These are phyloP conservation scores for Kwoniella pini DNA, from an alignment of 768 basidiomycete genomes.

Conservation along the genomic window DNA sequence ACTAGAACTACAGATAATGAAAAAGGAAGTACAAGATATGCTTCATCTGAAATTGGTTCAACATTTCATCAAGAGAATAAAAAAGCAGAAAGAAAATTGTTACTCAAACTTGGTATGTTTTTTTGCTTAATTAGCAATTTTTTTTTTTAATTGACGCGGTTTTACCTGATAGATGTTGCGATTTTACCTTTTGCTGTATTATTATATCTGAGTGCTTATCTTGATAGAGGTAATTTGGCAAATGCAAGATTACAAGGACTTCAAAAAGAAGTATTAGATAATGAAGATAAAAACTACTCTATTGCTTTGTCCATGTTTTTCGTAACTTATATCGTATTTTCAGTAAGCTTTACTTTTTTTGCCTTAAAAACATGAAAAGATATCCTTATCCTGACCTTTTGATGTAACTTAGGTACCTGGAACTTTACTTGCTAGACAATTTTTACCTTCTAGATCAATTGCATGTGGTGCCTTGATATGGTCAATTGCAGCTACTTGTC, in stretches of 20 bases:
- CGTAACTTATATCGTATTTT: conserved; percentile 53
- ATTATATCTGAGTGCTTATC: conserved; percentile 56
- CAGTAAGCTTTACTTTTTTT: conserved; percentile 8
- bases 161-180: conserved; percentile 36
- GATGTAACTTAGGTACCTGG: conserved; percentile 57
- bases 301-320: conserved; percentile 53
- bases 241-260: conserved; percentile 55
- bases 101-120: conserved; percentile 45
- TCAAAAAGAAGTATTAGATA: conserved; percentile 45
- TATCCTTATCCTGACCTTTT: too few species aligned
- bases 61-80: conserved; percentile 23
- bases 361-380: too few species aligned
- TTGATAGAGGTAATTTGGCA: conserved; percentile 56
- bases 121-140: neutral
- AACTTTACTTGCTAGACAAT: conserved; percentile 53
- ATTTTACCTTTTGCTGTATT: conserved; percentile 56
- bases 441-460: conserved; percentile 54
- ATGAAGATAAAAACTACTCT: conserved; percentile 51
- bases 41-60: conserved; percentile 24
- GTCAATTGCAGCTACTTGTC: conserved; percentile 55
- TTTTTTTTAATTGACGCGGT: neutral
- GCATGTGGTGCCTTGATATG: conserved; percentile 55
- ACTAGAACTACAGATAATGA: conserved; percentile 36
- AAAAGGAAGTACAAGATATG: conserved; percentile 34
- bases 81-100: conserved; percentile 38